Conservation (phyloP, 2,329 filamentous ascomycete species). For the Claviceps purpurea region DNA sequence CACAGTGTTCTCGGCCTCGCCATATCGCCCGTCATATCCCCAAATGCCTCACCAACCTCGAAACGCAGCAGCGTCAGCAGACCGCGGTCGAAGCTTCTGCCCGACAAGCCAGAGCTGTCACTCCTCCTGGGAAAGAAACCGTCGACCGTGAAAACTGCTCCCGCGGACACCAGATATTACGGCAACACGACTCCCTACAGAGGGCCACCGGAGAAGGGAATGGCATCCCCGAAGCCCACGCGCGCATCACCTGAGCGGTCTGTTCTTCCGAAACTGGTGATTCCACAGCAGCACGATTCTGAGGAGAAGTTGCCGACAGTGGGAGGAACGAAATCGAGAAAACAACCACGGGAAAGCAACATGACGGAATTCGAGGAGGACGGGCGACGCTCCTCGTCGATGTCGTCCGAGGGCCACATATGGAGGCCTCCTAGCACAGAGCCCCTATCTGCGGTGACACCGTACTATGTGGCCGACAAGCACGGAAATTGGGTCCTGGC, state of each 20-base stretch:
- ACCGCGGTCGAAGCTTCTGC: slow-evolving; percentile 30
- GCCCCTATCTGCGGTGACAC: slow-evolving; percentile 27
- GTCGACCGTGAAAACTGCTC: not conserved
- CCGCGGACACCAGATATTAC: not conserved
- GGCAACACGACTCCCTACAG: not conserved
- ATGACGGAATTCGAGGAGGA: slow-evolving; percentile 42
- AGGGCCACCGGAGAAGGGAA: not conserved
- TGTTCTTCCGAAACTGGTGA: slow-evolving; percentile 16
- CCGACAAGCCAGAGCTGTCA: slow-evolving; percentile 31
- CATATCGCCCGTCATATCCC: slow-evolving; percentile 21
- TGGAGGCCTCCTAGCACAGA: slow-evolving; percentile 37
- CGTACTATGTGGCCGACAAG: slow-evolving; percentile 38
- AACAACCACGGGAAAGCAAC: slow-evolving; percentile 26
- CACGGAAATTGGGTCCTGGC: slow-evolving; percentile 40
- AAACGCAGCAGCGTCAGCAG: slow-evolving; percentile 11
- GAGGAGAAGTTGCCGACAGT: not conserved
- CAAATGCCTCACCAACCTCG: slow-evolving; percentile 12
- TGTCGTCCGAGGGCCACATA: slow-evolving; percentile 26
- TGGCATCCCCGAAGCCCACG: slow-evolving; percentile 7
- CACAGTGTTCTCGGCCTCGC: slow-evolving; percentile 31
- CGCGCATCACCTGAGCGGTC: slow-evolving; percentile 10
- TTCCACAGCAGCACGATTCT: slow-evolving; percentile 10
- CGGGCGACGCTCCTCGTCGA: slow-evolving; percentile 19
- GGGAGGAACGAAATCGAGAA: not conserved
- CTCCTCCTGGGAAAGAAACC: slow-evolving; percentile 2